These are phyloP conservation scores for Clarireedia hainanense DNA, from an alignment of 2,329 filamentous ascomycete species.

Conservation along the genomic window DNA sequence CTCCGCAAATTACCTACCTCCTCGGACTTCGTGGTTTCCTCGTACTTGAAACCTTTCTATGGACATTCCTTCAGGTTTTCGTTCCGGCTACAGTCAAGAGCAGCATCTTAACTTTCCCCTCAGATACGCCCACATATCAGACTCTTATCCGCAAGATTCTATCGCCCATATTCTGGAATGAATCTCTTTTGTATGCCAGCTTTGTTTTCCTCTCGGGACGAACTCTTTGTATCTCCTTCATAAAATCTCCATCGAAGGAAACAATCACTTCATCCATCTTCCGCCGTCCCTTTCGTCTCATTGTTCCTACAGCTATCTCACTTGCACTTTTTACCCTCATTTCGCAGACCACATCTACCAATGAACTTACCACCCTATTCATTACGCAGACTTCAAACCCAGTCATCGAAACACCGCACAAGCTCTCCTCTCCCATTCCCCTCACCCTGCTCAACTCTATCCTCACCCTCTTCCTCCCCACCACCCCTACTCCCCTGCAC, in stretches of 20 bases:
- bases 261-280: conserved; percentile 35
- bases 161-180: conserved; percentile 37
- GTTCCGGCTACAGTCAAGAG: conserved; percentile 33
- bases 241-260: conserved; percentile 30
- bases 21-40: conserved; percentile 3
- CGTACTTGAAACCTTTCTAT: conserved; percentile 34
- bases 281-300: conserved; percentile 35
- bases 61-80: conserved; percentile 38
- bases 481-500: conserved; percentile 27
- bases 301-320: conserved; percentile 33
- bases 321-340: conserved; percentile 33
- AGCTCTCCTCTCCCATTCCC: conserved; percentile 28
- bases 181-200: conserved; percentile 37
- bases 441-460: conserved; percentile 38
- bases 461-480: conserved; percentile 40
- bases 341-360: conserved; percentile 27
- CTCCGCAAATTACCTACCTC: background rate
- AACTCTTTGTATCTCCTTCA: conserved; percentile 34
- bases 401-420: conserved; percentile 29
- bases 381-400: conserved; percentile 31
- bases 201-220: conserved; percentile 39
- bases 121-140: conserved; percentile 33
- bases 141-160: conserved; percentile 36
- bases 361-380: conserved; percentile 33
- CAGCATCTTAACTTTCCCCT: conserved; percentile 22